Evolutionary conservation across 306 rosid genomes (phyloP).

Genomic region (Sindora glabra): DNA sequence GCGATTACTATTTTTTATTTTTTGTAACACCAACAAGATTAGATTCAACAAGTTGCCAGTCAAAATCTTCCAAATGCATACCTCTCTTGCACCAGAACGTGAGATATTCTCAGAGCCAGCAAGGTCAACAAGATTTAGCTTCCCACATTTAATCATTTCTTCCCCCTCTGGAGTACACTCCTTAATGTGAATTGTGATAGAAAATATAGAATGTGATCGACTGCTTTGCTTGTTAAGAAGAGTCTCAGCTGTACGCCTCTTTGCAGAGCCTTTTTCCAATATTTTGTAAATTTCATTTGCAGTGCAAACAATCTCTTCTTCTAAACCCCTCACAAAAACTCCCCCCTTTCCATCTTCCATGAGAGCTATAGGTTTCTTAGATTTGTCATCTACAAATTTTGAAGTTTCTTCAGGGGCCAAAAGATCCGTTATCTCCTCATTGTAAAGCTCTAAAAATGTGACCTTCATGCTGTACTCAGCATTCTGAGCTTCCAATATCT

Average conservation of each 20-base stretch:
- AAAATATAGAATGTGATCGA: slow-evolving; percentile 97
- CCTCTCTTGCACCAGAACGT: slow-evolving; percentile 99
- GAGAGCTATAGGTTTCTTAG: slow-evolving; percentile 93
- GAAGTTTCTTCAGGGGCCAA: slow-evolving; percentile 86
- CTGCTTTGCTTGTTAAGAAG: slow-evolving; percentile 99
- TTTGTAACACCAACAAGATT: not conserved
- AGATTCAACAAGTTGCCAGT: not conserved
- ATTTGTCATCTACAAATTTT: slow-evolving; percentile 80
- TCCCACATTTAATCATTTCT: slow-evolving; percentile 98
- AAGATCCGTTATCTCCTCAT: slow-evolving; percentile 92
- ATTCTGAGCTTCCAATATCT: slow-evolving; percentile 88
- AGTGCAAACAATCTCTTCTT: slow-evolving; percentile 98
- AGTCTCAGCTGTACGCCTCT: slow-evolving; percentile 98
- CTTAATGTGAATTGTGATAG: slow-evolving; percentile 97
- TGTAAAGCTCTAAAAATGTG: slow-evolving; percentile 92
- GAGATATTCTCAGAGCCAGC: slow-evolving; percentile 99
- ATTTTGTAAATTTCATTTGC: slow-evolving; percentile 98
- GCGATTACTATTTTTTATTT: not conserved
- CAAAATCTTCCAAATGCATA: slow-evolving; percentile 22
- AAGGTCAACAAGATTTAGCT: slow-evolving; percentile 95
- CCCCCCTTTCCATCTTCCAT: slow-evolving; percentile 99
- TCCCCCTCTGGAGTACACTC: slow-evolving; percentile 99
- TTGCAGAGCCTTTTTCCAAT: slow-evolving; percentile 95
- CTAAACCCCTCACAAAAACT: slow-evolving; percentile 93
- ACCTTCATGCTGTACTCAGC: slow-evolving; percentile 99